A percentile compares a stretch with the other conserved stretches of the same genome.
These are phyloP conservation scores for Diplodia seriata DNA, from an alignment of 2,329 filamentous ascomycete species.

Conservation along the genomic window DNA sequence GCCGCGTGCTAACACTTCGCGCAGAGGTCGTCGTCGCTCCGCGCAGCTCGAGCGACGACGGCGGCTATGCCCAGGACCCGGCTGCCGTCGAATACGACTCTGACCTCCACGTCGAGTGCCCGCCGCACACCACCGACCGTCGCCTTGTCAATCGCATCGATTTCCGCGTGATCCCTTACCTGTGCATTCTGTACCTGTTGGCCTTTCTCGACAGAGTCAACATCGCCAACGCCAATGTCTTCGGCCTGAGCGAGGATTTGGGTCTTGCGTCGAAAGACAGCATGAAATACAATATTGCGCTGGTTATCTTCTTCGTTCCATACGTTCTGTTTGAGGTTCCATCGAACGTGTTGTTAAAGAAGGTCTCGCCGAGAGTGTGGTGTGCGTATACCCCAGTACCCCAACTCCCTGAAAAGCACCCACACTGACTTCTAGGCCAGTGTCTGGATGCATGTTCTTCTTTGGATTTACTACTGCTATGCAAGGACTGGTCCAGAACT, in stretches of 20 bases:
- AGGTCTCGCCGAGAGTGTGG: slow-evolving; percentile 61
- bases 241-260: slow-evolving; percentile 57
- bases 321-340: slow-evolving; percentile 63
- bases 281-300: slow-evolving; percentile 57
- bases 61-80: slow-evolving; percentile 4
- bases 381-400: slow-evolving; percentile 36
- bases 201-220: slow-evolving; percentile 61
- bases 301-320: slow-evolving; percentile 63
- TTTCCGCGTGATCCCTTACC: slow-evolving; percentile 56
- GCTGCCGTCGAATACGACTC: slow-evolving; percentile 45
- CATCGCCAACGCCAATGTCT: slow-evolving; percentile 61
- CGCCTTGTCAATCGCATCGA: slow-evolving; percentile 56
- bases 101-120: slow-evolving; percentile 51
- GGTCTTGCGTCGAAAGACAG: slow-evolving; percentile 45
- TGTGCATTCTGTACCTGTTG: slow-evolving; percentile 60
- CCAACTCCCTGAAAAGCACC: no score
- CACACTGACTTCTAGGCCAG: slow-evolving; percentile 37
- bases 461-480: slow-evolving; percentile 79
- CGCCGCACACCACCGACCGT: slow-evolving; percentile 58
- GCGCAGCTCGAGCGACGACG: slow-evolving; percentile 26
- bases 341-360: slow-evolving; percentile 60
- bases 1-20: neutral
- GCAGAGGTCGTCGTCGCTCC: slow-evolving; percentile 21
- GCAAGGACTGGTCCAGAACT: slow-evolving; percentile 80
- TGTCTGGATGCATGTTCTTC: slow-evolving; percentile 81